Percentiles rank a stretch among this genome's conserved stretches.
phyloP scores from a whole-genome alignment of 305 asterid genomes.

The Rubia peregrina region DNA sequence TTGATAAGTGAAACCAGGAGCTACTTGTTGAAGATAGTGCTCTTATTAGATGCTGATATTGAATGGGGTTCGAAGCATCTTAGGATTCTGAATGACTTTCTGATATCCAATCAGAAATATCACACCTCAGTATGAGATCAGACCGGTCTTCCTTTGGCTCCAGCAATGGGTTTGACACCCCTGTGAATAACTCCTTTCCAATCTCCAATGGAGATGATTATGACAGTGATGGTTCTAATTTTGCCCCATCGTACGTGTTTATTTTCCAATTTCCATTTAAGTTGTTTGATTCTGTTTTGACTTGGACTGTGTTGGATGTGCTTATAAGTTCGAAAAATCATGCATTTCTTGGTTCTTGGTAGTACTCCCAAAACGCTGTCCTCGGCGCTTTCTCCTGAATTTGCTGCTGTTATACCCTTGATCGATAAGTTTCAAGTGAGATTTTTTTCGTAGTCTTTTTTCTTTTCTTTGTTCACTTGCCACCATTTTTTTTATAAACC shows the following conservation, averaged over 20 bases:
- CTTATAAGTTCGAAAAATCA: background rate
- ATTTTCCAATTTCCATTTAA: background rate
- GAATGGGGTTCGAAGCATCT: conserved; percentile 1
- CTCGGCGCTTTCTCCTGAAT: conserved; percentile 77
- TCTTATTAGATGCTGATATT: background rate
- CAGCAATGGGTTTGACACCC: conserved; percentile 69
- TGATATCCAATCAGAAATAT: conserved; percentile 47
- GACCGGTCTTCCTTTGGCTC: conserved; percentile 75
- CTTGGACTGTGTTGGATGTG: background rate
- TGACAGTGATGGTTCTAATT: conserved; percentile 91
- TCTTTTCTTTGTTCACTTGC: background rate
- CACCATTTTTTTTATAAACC: background rate
- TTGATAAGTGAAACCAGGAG: background rate
- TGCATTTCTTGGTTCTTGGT: conserved; percentile 26
- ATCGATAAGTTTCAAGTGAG: conserved; percentile 86
- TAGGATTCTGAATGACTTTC: conserved; percentile 39
- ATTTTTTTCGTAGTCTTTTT: background rate
- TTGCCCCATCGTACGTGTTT: conserved; percentile 69
- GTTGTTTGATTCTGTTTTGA: background rate
- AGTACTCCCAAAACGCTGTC: conserved; percentile 81
- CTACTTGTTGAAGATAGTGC: background rate
- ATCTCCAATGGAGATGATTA: conserved; percentile 76
- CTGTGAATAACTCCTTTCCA: conserved; percentile 51
- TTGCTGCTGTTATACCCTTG: conserved; percentile 82
- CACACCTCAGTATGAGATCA: conserved; percentile 67